These are phyloP conservation scores for Candida sonorensis DNA, from an alignment of 805 yeast species.

Conservation along the genomic window DNA sequence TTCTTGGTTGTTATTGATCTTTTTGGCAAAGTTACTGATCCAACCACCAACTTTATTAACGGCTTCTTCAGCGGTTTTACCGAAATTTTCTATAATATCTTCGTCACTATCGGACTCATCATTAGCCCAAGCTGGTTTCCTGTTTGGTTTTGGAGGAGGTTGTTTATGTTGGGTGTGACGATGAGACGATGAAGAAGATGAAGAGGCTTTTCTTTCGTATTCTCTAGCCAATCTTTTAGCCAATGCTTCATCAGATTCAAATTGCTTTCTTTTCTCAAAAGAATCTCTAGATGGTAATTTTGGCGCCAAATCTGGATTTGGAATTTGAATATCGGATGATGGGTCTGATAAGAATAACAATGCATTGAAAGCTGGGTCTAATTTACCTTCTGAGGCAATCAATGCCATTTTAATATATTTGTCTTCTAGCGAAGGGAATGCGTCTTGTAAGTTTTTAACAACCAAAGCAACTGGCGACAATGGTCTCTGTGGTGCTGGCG, in stretches of 20 bases:
- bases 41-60: conserved; percentile 68
- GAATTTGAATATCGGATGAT: conserved; percentile 45
- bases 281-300: conserved; percentile 27
- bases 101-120: conserved; percentile 33
- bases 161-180: conserved; percentile 2
- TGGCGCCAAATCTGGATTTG: conserved; percentile 28
- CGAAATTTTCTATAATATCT: conserved; percentile 52
- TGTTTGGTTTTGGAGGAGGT: conserved; percentile 20
- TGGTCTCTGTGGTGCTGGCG: conserved; percentile 54
- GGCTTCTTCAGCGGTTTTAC: conserved; percentile 77
- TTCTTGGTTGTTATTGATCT: conserved; percentile 23
- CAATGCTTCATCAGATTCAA: conserved; percentile 58
- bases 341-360: conserved; percentile 77
- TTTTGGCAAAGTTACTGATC: conserved; percentile 64
- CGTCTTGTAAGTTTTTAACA: conserved; percentile 62
- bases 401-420: conserved; percentile 68
- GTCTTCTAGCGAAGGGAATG: conserved; percentile 76
- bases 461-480: conserved; percentile 50
- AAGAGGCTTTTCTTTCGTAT: conserved; percentile 27
- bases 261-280: conserved; percentile 24
- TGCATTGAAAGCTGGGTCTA: conserved; percentile 88
- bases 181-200: background rate
- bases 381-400: conserved; percentile 75
- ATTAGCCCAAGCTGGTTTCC: conserved; percentile 19
- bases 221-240: conserved; percentile 77